Evolutionary conservation across 179 eudicot genomes (phyloP).

Genomic region (Silene vulgaris): DNA sequence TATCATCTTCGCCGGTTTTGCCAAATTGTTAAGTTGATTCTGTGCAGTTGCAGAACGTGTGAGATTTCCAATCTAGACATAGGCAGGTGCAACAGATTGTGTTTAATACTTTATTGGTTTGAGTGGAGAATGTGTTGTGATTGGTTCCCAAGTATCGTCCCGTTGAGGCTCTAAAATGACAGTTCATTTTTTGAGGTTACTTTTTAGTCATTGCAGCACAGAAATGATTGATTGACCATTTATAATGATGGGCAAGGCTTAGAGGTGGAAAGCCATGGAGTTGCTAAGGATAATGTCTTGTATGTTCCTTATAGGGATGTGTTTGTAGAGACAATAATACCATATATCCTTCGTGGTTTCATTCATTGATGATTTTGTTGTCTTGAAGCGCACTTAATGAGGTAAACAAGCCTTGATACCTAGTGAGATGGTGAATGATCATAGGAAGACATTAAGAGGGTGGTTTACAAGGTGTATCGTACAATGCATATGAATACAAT

Average conservation of each 20-base stretch:
- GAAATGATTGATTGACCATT: neutral
- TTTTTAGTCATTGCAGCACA: neutral
- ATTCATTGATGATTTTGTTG: neutral
- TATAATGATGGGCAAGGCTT: neutral
- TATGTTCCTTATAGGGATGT: neutral
- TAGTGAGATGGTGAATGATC: neutral
- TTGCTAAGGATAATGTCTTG: too few relatives aligned
- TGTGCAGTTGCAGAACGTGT: neutral
- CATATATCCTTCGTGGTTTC: neutral
- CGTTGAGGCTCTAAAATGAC: neutral
- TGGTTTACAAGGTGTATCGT: neutral
- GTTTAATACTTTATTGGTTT: neutral
- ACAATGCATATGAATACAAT: neutral
- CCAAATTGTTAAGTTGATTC: neutral
- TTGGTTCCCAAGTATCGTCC: neutral
- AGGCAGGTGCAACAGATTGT: neutral
- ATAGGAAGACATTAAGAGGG: neutral
- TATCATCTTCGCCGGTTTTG: neutral
- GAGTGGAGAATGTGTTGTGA: neutral
- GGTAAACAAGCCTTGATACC: neutral
- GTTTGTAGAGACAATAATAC: neutral
- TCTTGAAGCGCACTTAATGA: neutral
- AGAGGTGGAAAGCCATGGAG: constrained; percentile 3
- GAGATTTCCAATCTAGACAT: neutral
- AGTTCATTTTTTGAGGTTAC: neutral